Evolutionary conservation across 805 yeast species (phyloP), one percentile per base, ranked within the genome.

Genomic region (Candida stauntonica): DNA sequence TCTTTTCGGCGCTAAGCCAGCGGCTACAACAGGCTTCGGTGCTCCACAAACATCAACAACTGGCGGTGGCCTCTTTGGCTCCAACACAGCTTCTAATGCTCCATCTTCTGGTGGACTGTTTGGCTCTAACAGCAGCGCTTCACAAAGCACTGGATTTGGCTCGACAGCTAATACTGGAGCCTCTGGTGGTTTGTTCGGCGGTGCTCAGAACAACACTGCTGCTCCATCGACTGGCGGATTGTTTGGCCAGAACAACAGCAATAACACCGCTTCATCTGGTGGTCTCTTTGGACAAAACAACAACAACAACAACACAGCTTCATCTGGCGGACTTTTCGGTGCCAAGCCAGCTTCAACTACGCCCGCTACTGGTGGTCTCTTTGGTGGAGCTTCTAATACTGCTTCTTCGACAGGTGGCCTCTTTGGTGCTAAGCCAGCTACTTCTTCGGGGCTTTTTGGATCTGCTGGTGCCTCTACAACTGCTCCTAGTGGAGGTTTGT

Each of bases 211-310:
- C 28, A 26, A 26, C n/a, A 26, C 8, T 15, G n/a, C 11, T 15
- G 28, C 15, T 11, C 8, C 32, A 11, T 7, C 35, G 5, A 7
- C 51, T 29, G 63, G 64, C 14, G 65, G 64, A 2, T 36, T 61
- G 7, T 64, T 64, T 46, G 66, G 66, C 27, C 11, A 26, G 15
- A 26, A 26, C n/a, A 26, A 26, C 28, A 26, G 11, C n/a, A 26
- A 7, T 5, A 28, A 20, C 12, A 26, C 28, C 11, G 28, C 15
- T 13, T 12, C n/a, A 7, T 26, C n/a, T 20, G 37, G 32, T 19
- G 20, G 68, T 8, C 52, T 61, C 21, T 73, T 72, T 54, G 75
- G 76, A 6, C 14, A 26, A 12, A 28, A 28, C 30, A 26, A 26
- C 15, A 26, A 26, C 14, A 13, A 8, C 28, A 26, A 26, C 28